A percentile compares a stretch with the other conserved stretches of the same genome.
Evolutionary conservation across 2,329 filamentous ascomycete species (phyloP).

Genomic region (Colletotrichum viniferum): DNA sequence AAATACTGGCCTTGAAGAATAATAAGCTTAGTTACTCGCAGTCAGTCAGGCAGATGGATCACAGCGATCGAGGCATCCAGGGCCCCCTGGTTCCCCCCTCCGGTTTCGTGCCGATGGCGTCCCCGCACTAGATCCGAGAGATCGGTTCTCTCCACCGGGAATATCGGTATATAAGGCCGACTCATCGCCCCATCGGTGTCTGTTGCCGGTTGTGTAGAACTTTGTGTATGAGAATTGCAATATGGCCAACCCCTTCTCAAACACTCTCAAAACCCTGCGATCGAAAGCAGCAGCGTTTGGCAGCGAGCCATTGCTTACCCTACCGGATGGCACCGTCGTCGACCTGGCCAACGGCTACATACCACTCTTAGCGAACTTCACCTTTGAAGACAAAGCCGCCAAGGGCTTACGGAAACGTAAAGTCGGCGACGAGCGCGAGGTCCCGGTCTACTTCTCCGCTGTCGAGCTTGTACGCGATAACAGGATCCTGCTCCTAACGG

Average conservation of each 20-base stretch:
- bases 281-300: not conserved
- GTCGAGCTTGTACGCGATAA: not conserved
- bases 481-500: not conserved
- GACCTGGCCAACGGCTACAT: not conserved
- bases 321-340: not conserved
- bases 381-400: constrained; percentile 1
- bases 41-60: not conserved
- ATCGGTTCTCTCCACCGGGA: not conserved
- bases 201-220: not conserved
- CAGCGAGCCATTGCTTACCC: not conserved
- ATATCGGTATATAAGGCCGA: not conserved
- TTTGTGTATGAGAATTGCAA: too few species aligned
- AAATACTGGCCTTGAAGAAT: not conserved
- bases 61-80: not conserved
- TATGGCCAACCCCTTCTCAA: not conserved
- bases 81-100: not conserved
- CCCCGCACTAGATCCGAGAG: not conserved
- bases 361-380: not conserved
- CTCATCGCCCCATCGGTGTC: not conserved
- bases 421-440: not conserved
- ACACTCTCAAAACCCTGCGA: not conserved
- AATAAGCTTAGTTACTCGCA: accelerated
- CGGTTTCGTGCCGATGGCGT: not conserved
- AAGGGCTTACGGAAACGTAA: not conserved
- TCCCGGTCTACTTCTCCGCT: not conserved